Evolutionary conservation across 805 yeast species (phyloP), one percentile per base, ranked within the genome.

Genomic region (Cyberlindnera bimundalis): DNA sequence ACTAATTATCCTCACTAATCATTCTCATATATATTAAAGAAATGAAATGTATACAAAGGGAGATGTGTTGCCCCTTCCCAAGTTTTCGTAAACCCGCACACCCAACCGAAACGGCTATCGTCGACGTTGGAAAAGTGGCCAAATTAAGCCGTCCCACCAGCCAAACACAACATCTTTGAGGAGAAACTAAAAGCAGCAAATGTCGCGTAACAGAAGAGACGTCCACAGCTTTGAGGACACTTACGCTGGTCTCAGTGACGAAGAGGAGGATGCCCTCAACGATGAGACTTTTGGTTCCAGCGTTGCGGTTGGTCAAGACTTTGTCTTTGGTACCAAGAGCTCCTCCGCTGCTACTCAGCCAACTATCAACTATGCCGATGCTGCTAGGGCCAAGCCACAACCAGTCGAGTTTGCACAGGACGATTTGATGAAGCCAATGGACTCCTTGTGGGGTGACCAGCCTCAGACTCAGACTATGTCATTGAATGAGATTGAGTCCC

Each of bases 401-500:
- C 49, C 52, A 8, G 31, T 27, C 6, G 31, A 38, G 13, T 14
- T 37, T 10, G 25, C 35, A 10, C 31, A 11, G 5, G 74, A 64
- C 20, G 76, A 68, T 30, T 60, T 66, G 18, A 56, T 83, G 59
- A 76, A 75, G 55, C 90, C 90, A 40, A 76, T 81, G 78, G 84
- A 81, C 35, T 79, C 87, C 2, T 58, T 83, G 35, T 83, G 90
- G 90, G 74, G 72, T 23, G 65, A 65, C 52, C 28, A 26, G 28
- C 43, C 33, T 50, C 33, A 52, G 31, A 9, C 35, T 11, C 30
- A 26, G 28, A 71, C 82, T 17, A 63, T 84, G 51, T 83, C 96
- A 10, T 68, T 87, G 59, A 91, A 84, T 59, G 95, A 89, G 53
- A 76, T 89, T 49, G 96, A 89, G 64, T 87, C 95, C 8, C 87